Conservation (phyloP, 768 basidiomycete species). For the Cystobasidium ongulense region DNA sequence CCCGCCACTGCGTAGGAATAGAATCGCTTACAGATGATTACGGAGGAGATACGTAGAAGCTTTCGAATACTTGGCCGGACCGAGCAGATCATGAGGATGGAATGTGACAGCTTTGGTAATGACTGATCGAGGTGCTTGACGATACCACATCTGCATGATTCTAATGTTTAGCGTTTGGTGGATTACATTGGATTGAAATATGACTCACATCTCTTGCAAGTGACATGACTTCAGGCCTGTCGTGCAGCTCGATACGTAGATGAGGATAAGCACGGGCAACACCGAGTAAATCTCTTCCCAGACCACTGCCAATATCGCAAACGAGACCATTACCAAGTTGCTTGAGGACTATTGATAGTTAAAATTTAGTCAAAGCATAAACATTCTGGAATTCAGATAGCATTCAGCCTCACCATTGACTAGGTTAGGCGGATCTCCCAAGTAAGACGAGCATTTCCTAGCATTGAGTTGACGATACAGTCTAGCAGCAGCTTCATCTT, state of each 20-base stretch:
- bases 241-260: conserved; percentile 26
- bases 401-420: conserved; percentile 15
- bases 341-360: background rate
- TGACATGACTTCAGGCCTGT: conserved; percentile 27
- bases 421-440: conserved; percentile 25
- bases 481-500: conserved; percentile 2
- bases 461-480: conserved; percentile 29
- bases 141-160: conserved; percentile 23
- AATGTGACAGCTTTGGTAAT: conserved; percentile 26
- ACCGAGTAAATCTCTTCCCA: conserved; percentile 24
- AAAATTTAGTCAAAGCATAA: background rate
- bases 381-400: background rate
- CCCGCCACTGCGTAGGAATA: background rate
- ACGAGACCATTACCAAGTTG: conserved; percentile 26
- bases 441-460: conserved; percentile 26
- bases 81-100: conserved; percentile 26
- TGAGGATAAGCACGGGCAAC: conserved; percentile 15
- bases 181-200: background rate
- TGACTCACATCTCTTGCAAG: conserved; percentile 19
- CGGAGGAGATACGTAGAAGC: conserved; percentile 23
- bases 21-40: conserved; percentile 18
- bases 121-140: conserved; percentile 23
- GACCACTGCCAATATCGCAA: conserved; percentile 16
- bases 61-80: conserved; percentile 8
- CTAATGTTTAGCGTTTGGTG: background rate